Evolutionary conservation across 2,329 filamentous ascomycete genomes (phyloP).

Genomic region (Xylaria digitata): DNA sequence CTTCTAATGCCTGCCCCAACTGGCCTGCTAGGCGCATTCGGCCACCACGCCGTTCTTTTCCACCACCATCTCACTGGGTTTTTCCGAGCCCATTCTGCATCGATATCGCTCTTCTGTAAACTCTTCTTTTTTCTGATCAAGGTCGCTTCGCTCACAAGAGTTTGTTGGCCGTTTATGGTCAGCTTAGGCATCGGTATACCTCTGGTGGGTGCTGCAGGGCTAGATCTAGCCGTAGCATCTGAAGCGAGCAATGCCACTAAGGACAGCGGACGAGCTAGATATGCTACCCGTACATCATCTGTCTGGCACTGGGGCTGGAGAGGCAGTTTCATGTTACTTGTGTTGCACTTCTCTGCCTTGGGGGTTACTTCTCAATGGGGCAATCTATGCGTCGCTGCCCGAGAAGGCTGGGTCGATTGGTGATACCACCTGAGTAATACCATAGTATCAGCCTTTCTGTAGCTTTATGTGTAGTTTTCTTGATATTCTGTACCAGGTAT

Average conservation of each 20-base stretch:
- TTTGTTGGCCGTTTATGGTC: slow-evolving; percentile 79
- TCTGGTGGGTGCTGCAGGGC: slow-evolving; percentile 73
- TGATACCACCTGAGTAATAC: slow-evolving; percentile 24
- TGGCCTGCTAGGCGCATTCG: slow-evolving; percentile 42
- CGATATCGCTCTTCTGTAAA: slow-evolving; percentile 58
- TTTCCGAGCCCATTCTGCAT: slow-evolving; percentile 47
- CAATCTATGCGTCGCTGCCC: slow-evolving; percentile 49
- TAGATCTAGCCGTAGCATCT: slow-evolving; percentile 67
- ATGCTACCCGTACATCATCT: slow-evolving; percentile 23
- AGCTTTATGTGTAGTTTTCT: slow-evolving; percentile 9
- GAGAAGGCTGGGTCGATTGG: slow-evolving; percentile 44
- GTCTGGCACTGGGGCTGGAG: slow-evolving; percentile 51
- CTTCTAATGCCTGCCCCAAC: slow-evolving; percentile 64
- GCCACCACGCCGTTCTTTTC: slow-evolving; percentile 51
- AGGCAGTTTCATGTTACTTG: slow-evolving; percentile 50
- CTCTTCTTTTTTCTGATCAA: slow-evolving; percentile 76
- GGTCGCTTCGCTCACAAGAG: slow-evolving; percentile 69
- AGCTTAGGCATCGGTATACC: slow-evolving; percentile 73
- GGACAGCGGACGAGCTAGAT: slow-evolving; percentile 35
- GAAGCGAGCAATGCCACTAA: slow-evolving; percentile 33
- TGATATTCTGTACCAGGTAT: background rate
- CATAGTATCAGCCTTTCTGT: background rate
- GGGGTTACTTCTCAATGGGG: slow-evolving; percentile 49
- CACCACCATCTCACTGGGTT: slow-evolving; percentile 53
- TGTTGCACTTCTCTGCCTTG: slow-evolving; percentile 52